Conservation (phyloP, 2,329 filamentous ascomycete species). For the Nothophoma quercina region DNA sequence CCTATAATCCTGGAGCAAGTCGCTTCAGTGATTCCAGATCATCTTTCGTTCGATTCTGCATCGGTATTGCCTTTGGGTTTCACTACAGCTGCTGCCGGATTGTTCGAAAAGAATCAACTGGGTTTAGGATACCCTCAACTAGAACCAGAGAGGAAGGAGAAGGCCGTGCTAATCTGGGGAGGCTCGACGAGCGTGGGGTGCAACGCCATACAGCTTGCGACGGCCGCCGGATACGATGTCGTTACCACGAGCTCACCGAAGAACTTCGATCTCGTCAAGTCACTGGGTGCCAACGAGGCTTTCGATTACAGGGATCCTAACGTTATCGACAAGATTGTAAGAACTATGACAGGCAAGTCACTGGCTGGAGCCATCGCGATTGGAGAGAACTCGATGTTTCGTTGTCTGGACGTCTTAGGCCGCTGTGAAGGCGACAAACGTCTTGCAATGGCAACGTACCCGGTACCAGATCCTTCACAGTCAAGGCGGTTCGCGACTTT, state of each 20-base stretch:
- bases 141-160: constrained; percentile 52
- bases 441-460: neutral
- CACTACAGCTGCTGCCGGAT: constrained; percentile 20
- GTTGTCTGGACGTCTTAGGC: constrained; percentile 1
- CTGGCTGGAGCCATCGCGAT: constrained; percentile 1
- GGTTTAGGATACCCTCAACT: constrained; percentile 40
- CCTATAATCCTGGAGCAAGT: constrained; percentile 57
- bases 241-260: constrained; percentile 55
- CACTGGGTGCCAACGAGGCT: constrained; percentile 54
- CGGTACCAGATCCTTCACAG: constrained; percentile 1
- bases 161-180: constrained; percentile 53
- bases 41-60: constrained; percentile 57
- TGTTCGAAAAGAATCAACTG: constrained; percentile 25
- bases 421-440: neutral
- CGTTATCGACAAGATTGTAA: neutral
- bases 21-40: constrained; percentile 56
- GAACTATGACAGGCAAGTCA: neutral
- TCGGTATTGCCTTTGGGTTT: constrained; percentile 49
- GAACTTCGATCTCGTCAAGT: constrained; percentile 56
- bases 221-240: constrained; percentile 54
- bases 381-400: neutral
- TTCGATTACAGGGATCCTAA: constrained; percentile 55
- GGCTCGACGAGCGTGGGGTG: constrained; percentile 58
- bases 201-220: constrained; percentile 58
- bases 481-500: neutral